Conservation (phyloP, 495 filamentous ascomycete genomes). For the Penicillium diatomitis region DNA sequence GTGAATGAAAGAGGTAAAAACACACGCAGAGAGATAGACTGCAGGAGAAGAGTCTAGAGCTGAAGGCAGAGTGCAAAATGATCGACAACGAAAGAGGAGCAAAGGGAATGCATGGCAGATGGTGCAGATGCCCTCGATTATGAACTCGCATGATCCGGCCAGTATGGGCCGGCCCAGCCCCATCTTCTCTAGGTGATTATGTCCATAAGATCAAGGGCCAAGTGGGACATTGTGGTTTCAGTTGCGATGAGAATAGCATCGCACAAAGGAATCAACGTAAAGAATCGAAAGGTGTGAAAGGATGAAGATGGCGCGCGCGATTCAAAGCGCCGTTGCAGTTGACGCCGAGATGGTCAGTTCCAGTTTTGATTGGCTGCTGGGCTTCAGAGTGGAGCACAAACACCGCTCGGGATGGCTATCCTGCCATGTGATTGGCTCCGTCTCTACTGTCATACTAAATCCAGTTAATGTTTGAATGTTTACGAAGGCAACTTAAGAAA, state of each 20-base stretch:
- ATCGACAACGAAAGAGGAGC: neutral
- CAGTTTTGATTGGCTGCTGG: slow-evolving; percentile 10
- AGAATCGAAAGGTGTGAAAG: neutral
- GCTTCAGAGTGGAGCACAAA: neutral
- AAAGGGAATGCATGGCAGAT: neutral
- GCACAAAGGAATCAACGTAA: neutral
- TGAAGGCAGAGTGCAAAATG: neutral
- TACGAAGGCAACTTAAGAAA: too few species aligned
- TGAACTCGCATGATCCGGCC: neutral
- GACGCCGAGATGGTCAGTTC: slow-evolving; percentile 4
- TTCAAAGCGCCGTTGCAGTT: slow-evolving; percentile 13
- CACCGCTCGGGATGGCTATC: neutral
- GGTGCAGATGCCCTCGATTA: neutral
- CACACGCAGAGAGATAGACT: neutral
- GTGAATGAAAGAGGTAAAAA: slow-evolving; percentile 9
- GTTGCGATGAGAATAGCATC: slow-evolving; percentile 5
- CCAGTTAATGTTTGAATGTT: too few species aligned
- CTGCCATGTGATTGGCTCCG: neutral
- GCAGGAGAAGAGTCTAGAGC: neutral
- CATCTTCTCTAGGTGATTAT: neutral
- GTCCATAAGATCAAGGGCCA: slow-evolving; percentile 6
- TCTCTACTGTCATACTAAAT: too few species aligned
- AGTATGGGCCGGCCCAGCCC: neutral
- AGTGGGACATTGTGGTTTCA: slow-evolving; percentile 10
- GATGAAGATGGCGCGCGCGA: slow-evolving; percentile 1